These are phyloP conservation scores for Amanita polypyramis DNA, from an alignment of 768 basidiomycete genomes.

Conservation along the genomic window DNA sequence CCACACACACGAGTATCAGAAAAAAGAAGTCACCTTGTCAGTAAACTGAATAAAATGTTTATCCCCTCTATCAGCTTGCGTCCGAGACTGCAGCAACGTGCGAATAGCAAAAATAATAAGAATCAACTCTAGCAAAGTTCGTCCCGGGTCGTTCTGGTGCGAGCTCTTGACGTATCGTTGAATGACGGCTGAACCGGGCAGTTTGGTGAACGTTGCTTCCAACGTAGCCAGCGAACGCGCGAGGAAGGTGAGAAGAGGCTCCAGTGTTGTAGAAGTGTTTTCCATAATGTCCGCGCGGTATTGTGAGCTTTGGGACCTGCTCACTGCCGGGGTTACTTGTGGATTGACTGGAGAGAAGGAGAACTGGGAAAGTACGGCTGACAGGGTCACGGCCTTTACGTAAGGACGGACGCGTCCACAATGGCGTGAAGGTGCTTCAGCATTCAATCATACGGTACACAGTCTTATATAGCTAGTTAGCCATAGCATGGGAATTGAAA, in stretches of 20 bases:
- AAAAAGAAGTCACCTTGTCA: constrained; percentile 54
- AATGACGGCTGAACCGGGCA: constrained; percentile 76
- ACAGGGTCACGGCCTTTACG: too few relatives aligned
- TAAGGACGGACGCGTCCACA: too few relatives aligned
- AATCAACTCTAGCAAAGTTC: constrained; percentile 83
- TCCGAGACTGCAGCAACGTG: constrained; percentile 84
- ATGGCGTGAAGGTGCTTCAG: too few relatives aligned
- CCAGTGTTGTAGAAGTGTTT: constrained; percentile 24
- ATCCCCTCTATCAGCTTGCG: constrained; percentile 71
- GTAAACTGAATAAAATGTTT: constrained; percentile 87
- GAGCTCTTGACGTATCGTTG: constrained; percentile 90
- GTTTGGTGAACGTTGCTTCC: constrained; percentile 58
- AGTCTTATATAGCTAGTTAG: too few relatives aligned
- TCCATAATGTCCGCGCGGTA: not conserved
- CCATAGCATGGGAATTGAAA: too few relatives aligned
- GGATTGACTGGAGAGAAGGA: too few relatives aligned
- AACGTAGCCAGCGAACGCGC: constrained; percentile 47
- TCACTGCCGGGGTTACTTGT: not conserved
- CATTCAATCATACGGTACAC: too few relatives aligned
- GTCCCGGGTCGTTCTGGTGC: constrained; percentile 91
- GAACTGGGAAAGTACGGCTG: too few relatives aligned
- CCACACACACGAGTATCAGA: not conserved
- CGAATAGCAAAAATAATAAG: constrained; percentile 81
- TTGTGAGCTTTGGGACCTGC: not conserved
- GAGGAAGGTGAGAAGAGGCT: constrained; percentile 53